phyloP scores from a whole-genome alignment of 129 eudicot species.

The Flaveria bidentis region DNA sequence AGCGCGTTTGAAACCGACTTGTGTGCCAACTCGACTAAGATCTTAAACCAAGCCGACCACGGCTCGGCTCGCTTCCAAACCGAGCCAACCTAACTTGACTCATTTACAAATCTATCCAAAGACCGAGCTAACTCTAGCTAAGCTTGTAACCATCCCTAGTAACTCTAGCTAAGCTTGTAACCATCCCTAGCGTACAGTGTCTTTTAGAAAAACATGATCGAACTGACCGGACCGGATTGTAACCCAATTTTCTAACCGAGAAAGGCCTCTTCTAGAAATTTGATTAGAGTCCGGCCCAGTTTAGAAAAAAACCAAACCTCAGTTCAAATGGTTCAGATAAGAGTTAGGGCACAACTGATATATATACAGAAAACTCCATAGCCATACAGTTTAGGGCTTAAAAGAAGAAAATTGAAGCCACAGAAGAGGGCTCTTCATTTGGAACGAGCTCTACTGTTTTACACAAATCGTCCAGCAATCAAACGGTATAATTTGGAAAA shows the following conservation, averaged over 20 bases:
- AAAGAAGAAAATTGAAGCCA: slow-evolving; percentile 66
- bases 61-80: too few relatives aligned
- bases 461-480: slow-evolving; percentile 30
- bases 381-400: slow-evolving; percentile 63
- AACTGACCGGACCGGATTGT: neutral
- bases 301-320: slow-evolving; percentile 11
- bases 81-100: too few relatives aligned
- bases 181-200: too few relatives aligned
- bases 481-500: slow-evolving; percentile 8
- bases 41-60: too few relatives aligned
- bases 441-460: slow-evolving; percentile 31
- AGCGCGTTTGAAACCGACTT: too few relatives aligned
- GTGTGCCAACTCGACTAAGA: too few relatives aligned
- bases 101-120: too few relatives aligned
- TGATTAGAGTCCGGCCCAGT: slow-evolving; percentile 17
- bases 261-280: too few relatives aligned
- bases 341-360: slow-evolving; percentile 51
- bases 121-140: too few relatives aligned
- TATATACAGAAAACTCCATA: slow-evolving; percentile 37
- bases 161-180: too few relatives aligned
- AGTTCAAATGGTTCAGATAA: slow-evolving; percentile 28
- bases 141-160: too few relatives aligned
- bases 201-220: too few relatives aligned
- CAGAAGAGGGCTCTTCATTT: slow-evolving; percentile 55
- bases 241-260: neutral